Evolutionary conservation across 1,139 yeast genomes (phyloP), one percentile per base, ranked within the genome.

Genomic region (Lodderomyces oxycetoniae): DNA sequence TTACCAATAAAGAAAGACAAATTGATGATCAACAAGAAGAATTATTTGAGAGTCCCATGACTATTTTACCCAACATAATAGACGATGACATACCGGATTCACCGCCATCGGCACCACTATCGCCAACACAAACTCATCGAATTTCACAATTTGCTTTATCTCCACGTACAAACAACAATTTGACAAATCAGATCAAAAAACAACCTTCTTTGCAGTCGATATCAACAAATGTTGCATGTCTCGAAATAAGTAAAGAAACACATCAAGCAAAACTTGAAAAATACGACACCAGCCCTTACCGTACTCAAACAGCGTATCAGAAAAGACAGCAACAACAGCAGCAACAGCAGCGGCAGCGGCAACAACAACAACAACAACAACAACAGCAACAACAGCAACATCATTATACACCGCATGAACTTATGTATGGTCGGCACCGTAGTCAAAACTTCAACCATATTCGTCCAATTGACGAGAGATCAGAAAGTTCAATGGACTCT

Each of bases 401-500:
- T n/a, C n/a, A n/a, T n/a, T n/a, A n/a, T n/a, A n/a, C n/a, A n/a
- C 23, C 23, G 8, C 10, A 8, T n/a, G 23, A 8, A 20, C 14
- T 24, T 7, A 12, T 6, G 12, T 7, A 10, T n/a, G 14, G n/a
- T 12, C 11, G 7, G 26, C 9, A 14, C 26, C 26, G 14, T 8
- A 24, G 12, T 24, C 7, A 10, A 13, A 24, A 17, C 5, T 10
- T 7, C 10, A 19, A 19, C 10, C 28, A 28, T 22, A 28, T 31
- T 19, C 24, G 21, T 11, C 8, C 36, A 6, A 38, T 38, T 16
- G 44, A 41, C 23, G 44, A 41, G 22, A 53, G 54, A 33, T 61
- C 67, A 2, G 68, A 62, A 14, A 60, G 61, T 4, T 70, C 77
- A 2, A 58, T 74, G 59, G 81, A 75, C 46, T 64, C 77, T 2